These are phyloP conservation scores for Trichoderma pleuroti DNA, from an alignment of 2,329 filamentous ascomycete species.

Conservation along the genomic window DNA sequence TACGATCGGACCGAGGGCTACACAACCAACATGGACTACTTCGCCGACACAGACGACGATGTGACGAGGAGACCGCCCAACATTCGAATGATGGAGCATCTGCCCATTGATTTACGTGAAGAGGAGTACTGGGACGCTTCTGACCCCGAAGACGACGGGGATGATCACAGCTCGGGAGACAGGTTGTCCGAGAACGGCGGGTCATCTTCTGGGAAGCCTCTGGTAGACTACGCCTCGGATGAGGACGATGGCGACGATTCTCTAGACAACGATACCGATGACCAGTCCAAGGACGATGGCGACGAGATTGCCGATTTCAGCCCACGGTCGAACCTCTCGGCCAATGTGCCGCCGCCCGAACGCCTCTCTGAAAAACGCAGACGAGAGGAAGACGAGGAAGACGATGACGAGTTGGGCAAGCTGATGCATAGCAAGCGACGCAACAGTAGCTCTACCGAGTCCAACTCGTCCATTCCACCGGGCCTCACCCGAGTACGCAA, in stretches of 20 bases:
- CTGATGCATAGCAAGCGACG: constrained; percentile 64
- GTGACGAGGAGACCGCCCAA: constrained; percentile 43
- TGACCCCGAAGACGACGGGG: constrained; percentile 77
- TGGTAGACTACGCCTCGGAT: constrained; percentile 92
- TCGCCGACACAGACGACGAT: constrained; percentile 66
- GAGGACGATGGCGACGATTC: constrained; percentile 64
- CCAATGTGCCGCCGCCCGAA: constrained; percentile 61
- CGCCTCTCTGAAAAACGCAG: constrained; percentile 83
- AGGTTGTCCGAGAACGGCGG: constrained; percentile 54
- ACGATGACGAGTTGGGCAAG: constrained; percentile 88
- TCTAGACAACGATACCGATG: constrained; percentile 54
- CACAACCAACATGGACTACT: constrained; percentile 64
- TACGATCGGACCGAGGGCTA: constrained; percentile 77
- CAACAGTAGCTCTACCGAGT: constrained; percentile 52
- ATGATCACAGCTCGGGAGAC: constrained; percentile 34
- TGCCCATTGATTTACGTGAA: constrained; percentile 70
- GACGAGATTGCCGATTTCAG: constrained; percentile 32
- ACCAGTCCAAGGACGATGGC: constrained; percentile 30
- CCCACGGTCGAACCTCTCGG: constrained; percentile 16
- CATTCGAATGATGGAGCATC: constrained; percentile 68
- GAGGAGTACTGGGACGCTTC: constrained; percentile 93
- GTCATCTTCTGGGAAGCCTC: constrained; percentile 59
- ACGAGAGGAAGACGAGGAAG: constrained; percentile 75
- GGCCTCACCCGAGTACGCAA: constrained; percentile 35
- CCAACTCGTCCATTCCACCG: constrained; percentile 37